A percentile compares a stretch with the other conserved stretches of the same genome.
phyloP scores from a whole-genome alignment of 1,284 basidiomycete species.

The Leucoagaricus sp. region DNA sequence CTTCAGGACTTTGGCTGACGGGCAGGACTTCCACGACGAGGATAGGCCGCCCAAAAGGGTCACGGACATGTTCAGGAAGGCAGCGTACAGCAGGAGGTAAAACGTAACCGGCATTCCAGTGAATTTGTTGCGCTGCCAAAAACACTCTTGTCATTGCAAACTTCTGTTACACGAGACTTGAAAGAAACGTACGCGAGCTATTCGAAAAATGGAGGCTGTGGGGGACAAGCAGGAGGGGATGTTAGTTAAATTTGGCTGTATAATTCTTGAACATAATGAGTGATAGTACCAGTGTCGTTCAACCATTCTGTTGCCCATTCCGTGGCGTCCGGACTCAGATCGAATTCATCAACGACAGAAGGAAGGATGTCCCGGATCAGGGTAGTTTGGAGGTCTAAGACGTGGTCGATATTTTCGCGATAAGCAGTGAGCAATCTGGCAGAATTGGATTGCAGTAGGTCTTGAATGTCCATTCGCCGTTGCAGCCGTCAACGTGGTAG shows the following conservation, averaged over 20 bases:
- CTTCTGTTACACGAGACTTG: constrained; percentile 12
- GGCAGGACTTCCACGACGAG: constrained; percentile 48
- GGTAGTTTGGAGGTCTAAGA: constrained; percentile 48
- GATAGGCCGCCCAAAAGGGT: constrained; percentile 66
- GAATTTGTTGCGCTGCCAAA: constrained; percentile 62
- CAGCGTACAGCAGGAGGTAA: constrained; percentile 43
- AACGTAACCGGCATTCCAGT: constrained; percentile 37
- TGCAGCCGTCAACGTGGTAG: neutral
- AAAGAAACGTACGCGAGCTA: constrained; percentile 52
- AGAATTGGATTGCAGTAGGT: constrained; percentile 40
- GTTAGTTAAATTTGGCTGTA: neutral
- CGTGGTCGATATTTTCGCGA: constrained; percentile 43
- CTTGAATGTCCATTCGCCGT: constrained; percentile 35
- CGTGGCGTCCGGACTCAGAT: constrained; percentile 44
- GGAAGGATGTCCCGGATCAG: constrained; percentile 59
- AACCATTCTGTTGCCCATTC: constrained; percentile 62
- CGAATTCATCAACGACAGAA: constrained; percentile 56
- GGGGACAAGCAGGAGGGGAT: constrained; percentile 10
- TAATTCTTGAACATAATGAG: neutral
- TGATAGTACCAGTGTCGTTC: constrained; percentile 53
- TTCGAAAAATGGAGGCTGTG: constrained; percentile 65
- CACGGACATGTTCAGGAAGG: constrained; percentile 51
- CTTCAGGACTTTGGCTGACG: constrained; percentile 36
- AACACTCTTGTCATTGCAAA: constrained; percentile 18
- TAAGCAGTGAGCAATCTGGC: constrained; percentile 46